Conservation (phyloP, 1,139 yeast species). For the Candida sanyaensis region DNA sequence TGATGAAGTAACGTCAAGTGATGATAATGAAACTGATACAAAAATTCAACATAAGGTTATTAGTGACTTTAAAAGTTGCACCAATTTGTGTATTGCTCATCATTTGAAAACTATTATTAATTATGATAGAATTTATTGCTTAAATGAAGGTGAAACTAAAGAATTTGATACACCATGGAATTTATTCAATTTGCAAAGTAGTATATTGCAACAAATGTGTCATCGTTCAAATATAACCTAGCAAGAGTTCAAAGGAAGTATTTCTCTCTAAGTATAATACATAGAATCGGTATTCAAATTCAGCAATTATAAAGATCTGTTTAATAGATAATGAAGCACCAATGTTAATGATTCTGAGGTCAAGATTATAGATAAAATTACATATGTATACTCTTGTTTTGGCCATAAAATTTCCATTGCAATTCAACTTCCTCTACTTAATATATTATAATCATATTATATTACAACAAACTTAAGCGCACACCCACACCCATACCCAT, state of each 20-base stretch:
- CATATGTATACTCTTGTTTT: no score
- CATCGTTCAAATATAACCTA: slow-evolving; percentile 48
- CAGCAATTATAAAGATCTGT: no score
- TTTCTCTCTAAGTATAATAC: background rate
- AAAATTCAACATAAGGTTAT: slow-evolving; percentile 38
- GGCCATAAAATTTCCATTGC: no score
- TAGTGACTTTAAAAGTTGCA: slow-evolving; percentile 35
- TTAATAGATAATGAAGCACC: no score
- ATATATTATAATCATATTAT: no score
- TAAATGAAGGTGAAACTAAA: slow-evolving; percentile 55
- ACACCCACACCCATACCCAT: no score
- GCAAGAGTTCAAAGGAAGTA: slow-evolving; percentile 21
- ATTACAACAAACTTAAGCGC: no score
- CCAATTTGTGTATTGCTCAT: slow-evolving; percentile 45
- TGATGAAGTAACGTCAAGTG: slow-evolving; percentile 47
- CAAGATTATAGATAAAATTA: no score
- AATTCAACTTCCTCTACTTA: no score
- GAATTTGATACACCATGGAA: slow-evolving; percentile 59
- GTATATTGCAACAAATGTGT: slow-evolving; percentile 59
- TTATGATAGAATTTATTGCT: slow-evolving; percentile 41
- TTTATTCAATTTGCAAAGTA: slow-evolving; percentile 20
- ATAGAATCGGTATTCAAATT: no score
- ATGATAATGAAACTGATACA: slow-evolving; percentile 44
- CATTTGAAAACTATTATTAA: slow-evolving; percentile 40
- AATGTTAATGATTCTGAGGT: no score